Evolutionary conservation across 2,329 filamentous ascomycete species (phyloP), one percentile per base, ranked within the genome.

Genomic region (Hymenoscyphus albidus): DNA sequence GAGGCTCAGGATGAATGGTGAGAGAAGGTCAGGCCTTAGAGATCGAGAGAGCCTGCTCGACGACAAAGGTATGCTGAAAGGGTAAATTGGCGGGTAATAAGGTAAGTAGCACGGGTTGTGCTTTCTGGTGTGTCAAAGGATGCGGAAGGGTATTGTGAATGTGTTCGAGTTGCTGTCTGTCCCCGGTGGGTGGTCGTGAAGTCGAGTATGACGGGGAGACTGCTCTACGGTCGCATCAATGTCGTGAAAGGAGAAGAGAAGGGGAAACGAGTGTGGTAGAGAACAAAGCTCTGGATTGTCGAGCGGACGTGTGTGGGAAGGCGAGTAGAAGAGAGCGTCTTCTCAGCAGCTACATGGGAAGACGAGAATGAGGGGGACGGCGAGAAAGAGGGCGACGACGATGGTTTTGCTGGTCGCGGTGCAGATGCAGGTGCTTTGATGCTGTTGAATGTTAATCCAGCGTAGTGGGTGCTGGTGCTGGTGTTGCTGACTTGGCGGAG

Each of bases 211-310:
- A 54, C 31, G 42, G 42, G 18, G 32, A 58, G 61, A 59, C 32
- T 22, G 13, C 14, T 16, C 39, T 61, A 44, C 57, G 63, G 64
- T 64, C 67, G 68, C 64, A 64, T 42, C 32, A 65, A 64, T 38
- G 22, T 59, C 27, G 42, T 42, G 54, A 54, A 38, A 38, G 32
- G 48, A 27, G 63, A 62, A 57, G 48, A 27, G 63, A 62, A 57
- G 48, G 55, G 48, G 59, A 63, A 72, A 71, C 67, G 70, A 72
- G 61, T 70, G 70, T 72, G 64, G 64, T 62, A 64, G 64, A 70
- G 69, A 68, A 68, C 65, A 64, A 70, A 10, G 65, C 70, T 71
- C 69, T 67, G 56, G 38, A 27, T 27, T 32, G 60, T 68, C 44
- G 48, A 32, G 60, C 22, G 59, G 39, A 16, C 35, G 55, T 38